Conservation (phyloP, 441 rosid species). For the Hura crepitans region DNA sequence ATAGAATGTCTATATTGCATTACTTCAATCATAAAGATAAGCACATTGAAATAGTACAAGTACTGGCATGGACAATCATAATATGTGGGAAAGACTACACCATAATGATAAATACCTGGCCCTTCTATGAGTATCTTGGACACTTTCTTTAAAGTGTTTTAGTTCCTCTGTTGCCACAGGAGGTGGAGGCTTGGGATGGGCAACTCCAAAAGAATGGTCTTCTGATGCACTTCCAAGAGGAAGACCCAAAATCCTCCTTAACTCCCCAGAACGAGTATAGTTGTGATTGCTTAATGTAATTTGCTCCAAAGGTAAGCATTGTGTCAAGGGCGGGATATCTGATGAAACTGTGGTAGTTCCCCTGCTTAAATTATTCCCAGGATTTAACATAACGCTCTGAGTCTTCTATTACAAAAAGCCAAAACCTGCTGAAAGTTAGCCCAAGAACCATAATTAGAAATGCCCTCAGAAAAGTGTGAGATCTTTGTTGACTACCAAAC, state of each 20-base stretch:
- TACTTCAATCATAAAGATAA: constrained; percentile 4
- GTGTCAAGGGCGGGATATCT: constrained; percentile 41
- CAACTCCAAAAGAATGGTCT: constrained; percentile 45
- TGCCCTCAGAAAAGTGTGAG: background rate
- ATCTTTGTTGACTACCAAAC: background rate
- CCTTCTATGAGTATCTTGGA: constrained; percentile 38
- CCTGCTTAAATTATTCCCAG: constrained; percentile 52
- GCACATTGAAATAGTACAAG: background rate
- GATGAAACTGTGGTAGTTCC: constrained; percentile 44
- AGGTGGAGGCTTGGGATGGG: constrained; percentile 42
- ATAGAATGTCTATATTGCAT: background rate
- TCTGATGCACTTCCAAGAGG: constrained; percentile 37
- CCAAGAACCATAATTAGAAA: constrained; percentile 9
- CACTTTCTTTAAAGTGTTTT: constrained; percentile 45
- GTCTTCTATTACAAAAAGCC: constrained; percentile 20
- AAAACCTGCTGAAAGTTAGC: constrained; percentile 24
- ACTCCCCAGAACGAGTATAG: constrained; percentile 35
- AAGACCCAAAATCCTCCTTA: constrained; percentile 47
- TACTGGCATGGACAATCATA: background rate
- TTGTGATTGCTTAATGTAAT: constrained; percentile 46
- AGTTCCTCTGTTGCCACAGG: constrained; percentile 49
- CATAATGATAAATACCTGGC: constrained; percentile 42
- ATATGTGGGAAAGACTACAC: background rate
- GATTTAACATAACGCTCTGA: constrained; percentile 46
- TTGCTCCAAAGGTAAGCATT: constrained; percentile 46